Evolutionary conservation across 148 eudicot species (phyloP), one percentile per base, ranked within the genome.

Genomic region (Vaccinium darrowii): DNA sequence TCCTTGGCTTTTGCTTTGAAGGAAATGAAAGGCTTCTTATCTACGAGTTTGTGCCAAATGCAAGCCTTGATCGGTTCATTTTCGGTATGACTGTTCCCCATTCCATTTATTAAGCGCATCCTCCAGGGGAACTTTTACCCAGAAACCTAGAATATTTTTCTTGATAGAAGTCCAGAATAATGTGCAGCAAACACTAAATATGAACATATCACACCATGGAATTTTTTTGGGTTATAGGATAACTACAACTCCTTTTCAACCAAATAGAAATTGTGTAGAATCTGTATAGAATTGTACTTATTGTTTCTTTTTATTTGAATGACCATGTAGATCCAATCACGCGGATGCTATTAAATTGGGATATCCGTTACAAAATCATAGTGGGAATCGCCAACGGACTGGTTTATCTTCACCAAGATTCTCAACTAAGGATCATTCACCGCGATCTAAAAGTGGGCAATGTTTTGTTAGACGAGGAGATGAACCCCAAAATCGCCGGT

Each of bases 401-500:
- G 3, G 71, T 88, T 4, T 86, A 88, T 50, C 85, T 86, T 6
- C 87, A 88, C 50, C 81, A 86, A 76, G 90, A 88, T 43, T 88
- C 87, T 13, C 81, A 85, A 51, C 79, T 86, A 7, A 74, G 73
- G 53, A 84, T 88, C n/a, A 84, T 90, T 8, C 91, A 90, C 83
- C 88, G 83, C 25, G 87, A 88, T 71, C 86, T 88, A 11, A 85
- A 88, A 36, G 81, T 87, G 19, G 53, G 87, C n/a, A 89, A 90
- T 83, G 57, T 89, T 13, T 78, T 90, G 18, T 69, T 90, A 43
- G 92, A 89, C 43, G 80, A 62, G 8, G 84, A 86, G 4, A 84
- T 89, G 88, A 86, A 50, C 23, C 76, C 50, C 76, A 73, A 73
- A 73, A 73, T 73, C 36, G 49, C 51, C 3, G 76, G 16, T 73